Base-by-base conservation (phyloP, 2,329 filamentous ascomycete species). In the Chaetothyriales sp. region DNA sequence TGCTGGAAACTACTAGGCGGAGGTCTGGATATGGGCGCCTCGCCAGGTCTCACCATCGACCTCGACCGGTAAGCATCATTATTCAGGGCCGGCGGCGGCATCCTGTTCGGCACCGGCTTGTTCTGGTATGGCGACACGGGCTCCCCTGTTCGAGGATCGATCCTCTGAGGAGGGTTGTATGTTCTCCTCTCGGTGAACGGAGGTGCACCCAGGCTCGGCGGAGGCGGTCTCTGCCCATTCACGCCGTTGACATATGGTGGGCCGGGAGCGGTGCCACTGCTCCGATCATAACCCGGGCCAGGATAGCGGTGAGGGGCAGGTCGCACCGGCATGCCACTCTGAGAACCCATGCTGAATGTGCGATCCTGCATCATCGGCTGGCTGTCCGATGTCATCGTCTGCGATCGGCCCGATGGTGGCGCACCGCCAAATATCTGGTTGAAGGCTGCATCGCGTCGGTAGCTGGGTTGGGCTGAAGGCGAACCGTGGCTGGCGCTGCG, bases 401-500 rank as follows among this genome's bases (percentile, higher is more conserved):
- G 89, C 53, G 89, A 94, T 67, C 92, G 84, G 53, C 90, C 90
- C 46, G 86, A 81, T 46, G 88, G 88, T 58, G 87, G 89, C 58
- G 86, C 78, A 58, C 82, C 82, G 61, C 90, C 92, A 67, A 97
- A 98, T 66, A 97, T 97, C 71, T 90, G 90, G 60, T 86, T 88
- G 69, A 94, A 98, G 59, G 90, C 92, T 61, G 88, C 87, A 79
- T 98, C 89, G 71, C 92, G 85, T 70, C 92, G 86, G 64, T 69
- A 69, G 55, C 74, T 71, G 43, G 76, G 71, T 49, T 75, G 67
- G 64, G 74, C 72, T 40, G 33, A 13, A 15, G 33, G 46, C 2
- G 46, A 8, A 55, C 73, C 76, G 65, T 78, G 75, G 56, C 69
- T 69, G 54, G 66, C 66, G 56, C 73, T 67, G 66, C 77, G 71